Evolutionary conservation across 2,329 filamentous ascomycete genomes (phyloP), one percentile per base, ranked within the genome.

Genomic region (Cordyceps javanica): DNA sequence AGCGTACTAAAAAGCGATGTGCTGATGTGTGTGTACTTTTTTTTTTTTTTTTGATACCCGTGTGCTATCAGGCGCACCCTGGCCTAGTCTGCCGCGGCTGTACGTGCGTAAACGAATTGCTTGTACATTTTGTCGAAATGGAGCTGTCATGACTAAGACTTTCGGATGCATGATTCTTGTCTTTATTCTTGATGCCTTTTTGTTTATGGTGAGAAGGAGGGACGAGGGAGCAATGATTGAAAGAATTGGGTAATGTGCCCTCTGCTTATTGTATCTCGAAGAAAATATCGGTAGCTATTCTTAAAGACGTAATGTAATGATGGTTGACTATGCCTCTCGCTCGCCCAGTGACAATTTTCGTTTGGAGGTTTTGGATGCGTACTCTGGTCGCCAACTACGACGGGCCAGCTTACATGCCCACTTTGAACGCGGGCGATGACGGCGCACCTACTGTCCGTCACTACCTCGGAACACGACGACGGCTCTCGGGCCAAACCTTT

Each of bases 1-100:
- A 61, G 72, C 74, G 59, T 77, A 77, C 63, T 77, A 74, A 65
- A 62, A 19, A 19, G 7, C 9, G 10, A 44, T 8, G 5, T 8
- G 21, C 1, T 10, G 26, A 14, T 6, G 45, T 28, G 30, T 60
- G 39, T 48, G 23, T 57, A 19, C 25, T 30, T 32, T 30, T 34
- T 21, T 57, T 53, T 34, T 21, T 57, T 53, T 57, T 34, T 36
- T 36, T 57, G 55, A 57, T 57, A 57, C 55, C 55, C 55, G 45
- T 57, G 45, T 44, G 55, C 55, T 57, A 44, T 36, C 14, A 57
- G 55, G 55, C 38, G 23, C 55, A 51, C 14, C 45, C 34, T 49
- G 11, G 28, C 36, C 55, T 39, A 30, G 45, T 32, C 25, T 36
- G 38, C 36, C 25, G 19, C 44, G 30, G 19, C 28, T 38, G 55